These are phyloP conservation scores for Fusarium chaquense DNA, from an alignment of 2,329 filamentous ascomycete genomes.

Conservation along the genomic window DNA sequence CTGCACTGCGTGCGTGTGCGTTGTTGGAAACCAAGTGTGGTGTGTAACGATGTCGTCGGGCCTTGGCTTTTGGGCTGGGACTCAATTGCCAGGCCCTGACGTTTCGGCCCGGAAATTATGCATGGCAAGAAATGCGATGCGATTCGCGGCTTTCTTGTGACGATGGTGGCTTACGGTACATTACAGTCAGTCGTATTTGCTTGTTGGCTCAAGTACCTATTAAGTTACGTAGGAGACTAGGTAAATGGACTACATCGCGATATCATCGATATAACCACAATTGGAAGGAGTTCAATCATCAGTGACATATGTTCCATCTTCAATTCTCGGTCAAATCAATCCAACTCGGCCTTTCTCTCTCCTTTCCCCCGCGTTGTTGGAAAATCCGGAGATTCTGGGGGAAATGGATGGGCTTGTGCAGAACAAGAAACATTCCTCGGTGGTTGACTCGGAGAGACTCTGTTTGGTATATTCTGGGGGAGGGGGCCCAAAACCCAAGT, in stretches of 20 bases:
- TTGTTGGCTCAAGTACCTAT: neutral
- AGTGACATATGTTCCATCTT: neutral
- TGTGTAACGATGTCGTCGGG: neutral
- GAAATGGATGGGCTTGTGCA: slow-evolving; percentile 6
- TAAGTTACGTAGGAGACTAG: too few relatives aligned
- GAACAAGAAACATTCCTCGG: slow-evolving; percentile 29
- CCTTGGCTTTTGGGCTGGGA: slow-evolving; percentile 12
- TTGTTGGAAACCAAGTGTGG: neutral
- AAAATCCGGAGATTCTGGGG: slow-evolving; percentile 40
- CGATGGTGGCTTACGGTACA: slow-evolving; percentile 23
- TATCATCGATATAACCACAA: neutral
- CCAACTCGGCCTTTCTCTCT: slow-evolving; percentile 28
- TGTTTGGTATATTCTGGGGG: slow-evolving; percentile 32
- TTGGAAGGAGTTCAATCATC: neutral
- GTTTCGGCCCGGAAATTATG: slow-evolving; percentile 47
- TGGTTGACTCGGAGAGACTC: slow-evolving; percentile 43
- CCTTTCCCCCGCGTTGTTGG: slow-evolving; percentile 1
- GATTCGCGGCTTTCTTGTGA: slow-evolving; percentile 40
- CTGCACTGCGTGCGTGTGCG: neutral
- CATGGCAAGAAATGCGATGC: slow-evolving; percentile 34
- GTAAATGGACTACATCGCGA: neutral
- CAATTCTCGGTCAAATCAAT: slow-evolving; percentile 16
- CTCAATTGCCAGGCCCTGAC: slow-evolving; percentile 30
- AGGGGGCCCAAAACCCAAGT: neutral
- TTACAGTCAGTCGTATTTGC: neutral